Evolutionary conservation across 1,139 yeast genomes (phyloP), one percentile per base, ranked within the genome.

Genomic region (Pichiaceae sp.): DNA sequence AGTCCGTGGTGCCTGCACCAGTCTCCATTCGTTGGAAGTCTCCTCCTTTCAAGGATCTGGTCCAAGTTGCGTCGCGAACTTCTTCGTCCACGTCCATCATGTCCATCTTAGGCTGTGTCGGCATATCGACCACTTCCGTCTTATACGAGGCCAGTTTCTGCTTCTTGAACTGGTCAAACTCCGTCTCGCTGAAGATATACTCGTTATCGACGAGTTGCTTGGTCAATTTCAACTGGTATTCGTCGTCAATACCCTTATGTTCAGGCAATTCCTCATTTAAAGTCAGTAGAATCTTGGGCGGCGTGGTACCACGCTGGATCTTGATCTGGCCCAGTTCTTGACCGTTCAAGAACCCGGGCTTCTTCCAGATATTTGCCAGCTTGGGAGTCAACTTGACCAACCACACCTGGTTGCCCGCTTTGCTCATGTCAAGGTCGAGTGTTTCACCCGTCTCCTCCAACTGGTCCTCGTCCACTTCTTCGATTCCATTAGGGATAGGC

Each of bases 161-260:
- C 33, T 50, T 49, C 47, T 76, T 77, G 54, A 75, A 79, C 47
- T 77, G 74, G 45, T 77, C 74, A 49, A 84, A 64, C 57, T 87
- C 89, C 53, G 85, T 81, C 61, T 91, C 98, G 21, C 89, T 79
- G 57, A 91, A 87, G n/a, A 87, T 85, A 56, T 72, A 91, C 41
- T 93, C 84, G 56, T 89, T 91, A 34, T 75, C 76, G 8, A 87
- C 95, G 43, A 75, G 78, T 31, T 83, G 78, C 58, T 86, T 86
- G 23, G 83, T 72, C 56, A 91, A 66, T 36, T 78, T 72, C 11
- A 91, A 66, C 50, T 86, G 94, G 57, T 89, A 91, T 48, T 84
- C 86, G 48, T 75, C 83, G 3, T 97, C 98, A 31, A 89, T 72
- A 18, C 36, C 42, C 33, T 42, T 44, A 39, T 47, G 54, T 40